Conservation (phyloP, 306 rosid genomes). For the Coriaria nepalensis region DNA sequence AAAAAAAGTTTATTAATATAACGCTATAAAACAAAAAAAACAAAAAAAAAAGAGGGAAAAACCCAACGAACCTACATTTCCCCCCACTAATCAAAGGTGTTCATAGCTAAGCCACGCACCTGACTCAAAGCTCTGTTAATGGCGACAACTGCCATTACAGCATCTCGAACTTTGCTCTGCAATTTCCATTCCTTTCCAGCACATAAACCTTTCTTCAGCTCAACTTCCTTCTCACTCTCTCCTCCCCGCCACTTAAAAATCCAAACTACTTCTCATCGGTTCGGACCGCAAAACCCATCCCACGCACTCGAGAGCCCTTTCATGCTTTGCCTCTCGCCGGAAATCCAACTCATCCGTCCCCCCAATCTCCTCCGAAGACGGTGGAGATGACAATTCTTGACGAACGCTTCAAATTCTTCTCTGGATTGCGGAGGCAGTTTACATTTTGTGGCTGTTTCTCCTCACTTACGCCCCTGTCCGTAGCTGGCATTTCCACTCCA, state of each 20-base stretch:
- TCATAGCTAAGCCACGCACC: constrained; percentile 18
- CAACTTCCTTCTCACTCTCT: constrained; percentile 12
- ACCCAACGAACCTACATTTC: too few species aligned
- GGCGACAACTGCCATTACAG: constrained; percentile 16
- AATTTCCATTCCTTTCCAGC: constrained; percentile 10
- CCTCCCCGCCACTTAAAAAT: constrained; percentile 14
- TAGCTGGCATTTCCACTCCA: background rate
- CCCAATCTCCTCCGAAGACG: constrained; percentile 11
- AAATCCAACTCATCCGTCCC: constrained; percentile 18
- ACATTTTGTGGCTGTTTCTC: constrained; percentile 70
- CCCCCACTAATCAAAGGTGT: constrained; percentile 1
- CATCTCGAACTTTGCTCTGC: constrained; percentile 24
- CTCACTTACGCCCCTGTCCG: constrained; percentile 76
- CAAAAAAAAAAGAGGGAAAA: too few species aligned
- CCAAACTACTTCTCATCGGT: constrained; percentile 1
- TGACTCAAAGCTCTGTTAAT: constrained; percentile 8
- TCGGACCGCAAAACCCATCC: constrained; percentile 3
- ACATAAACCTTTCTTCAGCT: constrained; percentile 8
- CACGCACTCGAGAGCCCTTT: constrained; percentile 10
- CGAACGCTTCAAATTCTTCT: constrained; percentile 28
- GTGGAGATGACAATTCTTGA: constrained; percentile 14
- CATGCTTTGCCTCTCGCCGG: constrained; percentile 29
- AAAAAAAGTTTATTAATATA: too few species aligned
- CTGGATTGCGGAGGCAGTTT: constrained; percentile 57
- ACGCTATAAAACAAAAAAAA: too few species aligned